Conservation (phyloP, 2,329 filamentous ascomycete genomes). For the Diaporthe vaccinii region DNA sequence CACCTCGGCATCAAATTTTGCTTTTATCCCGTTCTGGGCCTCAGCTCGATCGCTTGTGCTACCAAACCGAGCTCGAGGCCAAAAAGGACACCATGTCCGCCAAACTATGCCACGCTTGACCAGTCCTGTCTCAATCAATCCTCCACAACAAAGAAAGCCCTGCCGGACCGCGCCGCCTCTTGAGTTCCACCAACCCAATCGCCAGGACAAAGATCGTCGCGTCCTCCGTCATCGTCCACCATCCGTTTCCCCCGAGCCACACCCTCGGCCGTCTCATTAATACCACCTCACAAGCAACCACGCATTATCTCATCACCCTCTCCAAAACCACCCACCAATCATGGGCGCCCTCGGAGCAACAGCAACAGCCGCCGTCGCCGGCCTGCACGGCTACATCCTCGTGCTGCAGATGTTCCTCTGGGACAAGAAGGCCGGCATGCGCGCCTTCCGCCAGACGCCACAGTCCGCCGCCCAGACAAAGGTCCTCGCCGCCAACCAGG, state of each 20-base stretch:
- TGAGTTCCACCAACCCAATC: neutral
- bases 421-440: conserved; percentile 60
- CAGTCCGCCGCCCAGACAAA: conserved; percentile 61
- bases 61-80: neutral
- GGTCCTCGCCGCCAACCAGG: conserved; percentile 63
- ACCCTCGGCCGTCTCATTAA: neutral
- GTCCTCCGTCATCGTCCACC: neutral
- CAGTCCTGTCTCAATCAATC: neutral
- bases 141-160: neutral
- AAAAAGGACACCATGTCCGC: conserved; percentile 27
- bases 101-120: neutral
- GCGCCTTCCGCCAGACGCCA: conserved; percentile 58
- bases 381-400: conserved; percentile 63
- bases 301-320: neutral
- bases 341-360: conserved; percentile 34
- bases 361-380: conserved; percentile 55
- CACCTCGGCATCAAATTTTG: neutral
- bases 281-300: neutral
- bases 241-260: neutral
- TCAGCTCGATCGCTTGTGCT: neutral
- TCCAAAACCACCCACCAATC: neutral
- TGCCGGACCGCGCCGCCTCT: neutral
- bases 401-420: conserved; percentile 65
- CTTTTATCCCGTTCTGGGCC: neutral
- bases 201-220: neutral